A percentile compares a stretch with the other conserved stretches of the same genome.
Evolutionary conservation across 805 yeast species (phyloP).

Genomic region (Wickerhamomyces strasburgensis): DNA sequence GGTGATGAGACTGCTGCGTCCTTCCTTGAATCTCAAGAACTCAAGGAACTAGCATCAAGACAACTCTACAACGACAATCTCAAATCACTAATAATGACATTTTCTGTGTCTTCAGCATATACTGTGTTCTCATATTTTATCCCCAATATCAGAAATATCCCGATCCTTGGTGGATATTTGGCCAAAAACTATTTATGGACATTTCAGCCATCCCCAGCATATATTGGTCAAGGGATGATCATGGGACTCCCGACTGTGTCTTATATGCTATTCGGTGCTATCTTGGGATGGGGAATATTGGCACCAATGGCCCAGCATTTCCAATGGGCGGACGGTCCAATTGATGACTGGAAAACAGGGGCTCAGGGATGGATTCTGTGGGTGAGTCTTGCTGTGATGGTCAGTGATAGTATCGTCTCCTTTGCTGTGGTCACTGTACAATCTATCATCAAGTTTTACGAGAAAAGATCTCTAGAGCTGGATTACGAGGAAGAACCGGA

Average conservation of each 20-base stretch:
- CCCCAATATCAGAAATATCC: conserved; percentile 64
- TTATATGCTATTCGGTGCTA: conserved; percentile 85
- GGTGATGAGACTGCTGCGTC: conserved; percentile 11
- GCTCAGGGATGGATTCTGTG: conserved; percentile 98
- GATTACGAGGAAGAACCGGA: conserved; percentile 19
- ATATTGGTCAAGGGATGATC: conserved; percentile 94
- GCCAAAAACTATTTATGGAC: conserved; percentile 74
- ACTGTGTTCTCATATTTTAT: conserved; percentile 68
- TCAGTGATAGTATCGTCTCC: conserved; percentile 82
- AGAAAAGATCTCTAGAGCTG: background rate
- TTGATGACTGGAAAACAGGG: conserved; percentile 90
- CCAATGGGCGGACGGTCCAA: conserved; percentile 87
- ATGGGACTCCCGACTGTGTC: conserved; percentile 93
- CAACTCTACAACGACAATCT: conserved; percentile 52
- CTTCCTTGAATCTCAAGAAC: conserved; percentile 27
- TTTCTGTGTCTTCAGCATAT: conserved; percentile 63
- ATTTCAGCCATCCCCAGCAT: conserved; percentile 95
- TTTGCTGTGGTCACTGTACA: conserved; percentile 56
- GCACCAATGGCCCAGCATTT: conserved; percentile 68
- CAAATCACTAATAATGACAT: conserved; percentile 53
- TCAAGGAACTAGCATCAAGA: conserved; percentile 24
- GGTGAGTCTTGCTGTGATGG: conserved; percentile 91
- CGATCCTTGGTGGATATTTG: conserved; percentile 65
- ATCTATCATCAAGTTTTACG: conserved; percentile 30
- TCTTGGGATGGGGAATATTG: conserved; percentile 89